Evolutionary conservation across 306 rosid genomes (phyloP), one percentile per base, ranked within the genome.

Genomic region (Medicago arabica): DNA sequence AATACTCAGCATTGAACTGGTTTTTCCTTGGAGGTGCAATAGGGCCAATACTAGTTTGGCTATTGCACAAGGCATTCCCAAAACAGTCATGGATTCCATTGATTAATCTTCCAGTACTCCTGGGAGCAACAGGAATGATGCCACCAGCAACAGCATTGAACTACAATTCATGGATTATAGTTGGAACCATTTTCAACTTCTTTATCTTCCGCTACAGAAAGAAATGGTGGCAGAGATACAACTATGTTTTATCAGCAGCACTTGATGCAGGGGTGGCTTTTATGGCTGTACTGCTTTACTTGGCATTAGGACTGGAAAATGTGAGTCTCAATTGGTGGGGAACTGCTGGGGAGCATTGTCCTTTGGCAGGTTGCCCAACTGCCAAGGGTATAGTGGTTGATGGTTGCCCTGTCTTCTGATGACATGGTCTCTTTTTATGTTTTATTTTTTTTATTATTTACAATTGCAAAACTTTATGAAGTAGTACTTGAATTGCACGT

Each of bases 161-260:
- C 90, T 89, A 82, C 84, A 92, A 89, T 53, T 54, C 90, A 2
- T 92, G 96, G 97, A 78, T 92, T 7, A 0, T 85, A 3, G 80
- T 88, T 1, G 93, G 96, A 54, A 89, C 96, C 1, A 69, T 92
- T 58, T 92, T 92, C 87, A 92, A 87, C 75, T 89, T 84, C 78
- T 88, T 86, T 62, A 6, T 92, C 67, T 89, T 88, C 80, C 88
- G 89, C 3, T 89, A 89, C 80, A 70, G 84, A 78, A 88, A 92
- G 85, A 36, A 63, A 18, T 88, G 97, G 93, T 92, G 97, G 92
- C 97, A 85, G 85, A 87, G 90, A 67, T 92, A 92, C 85, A 92
- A 92, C 62, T 88, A 92, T 76, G 75, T 92, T 79, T 87, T 92
- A 10, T 92, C 97, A 21, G 92, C 92, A 39, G 96, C 96, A 78